phyloP scores from a whole-genome alignment of 345 rosid species.

The Iberis pinnata region DNA sequence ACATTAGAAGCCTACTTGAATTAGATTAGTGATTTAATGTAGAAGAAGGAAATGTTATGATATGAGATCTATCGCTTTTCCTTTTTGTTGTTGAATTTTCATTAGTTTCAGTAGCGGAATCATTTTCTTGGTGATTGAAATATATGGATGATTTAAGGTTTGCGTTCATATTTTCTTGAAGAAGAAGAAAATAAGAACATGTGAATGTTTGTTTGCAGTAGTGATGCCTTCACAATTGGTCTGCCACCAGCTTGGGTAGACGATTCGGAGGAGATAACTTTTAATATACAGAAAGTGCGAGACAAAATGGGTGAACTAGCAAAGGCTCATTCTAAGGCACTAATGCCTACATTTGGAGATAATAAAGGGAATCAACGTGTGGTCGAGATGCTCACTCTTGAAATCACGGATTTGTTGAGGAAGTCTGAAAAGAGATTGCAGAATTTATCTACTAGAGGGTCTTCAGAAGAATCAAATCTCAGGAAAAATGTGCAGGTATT shows the following conservation, averaged over 20 bases:
- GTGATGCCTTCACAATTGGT: constrained; percentile 63
- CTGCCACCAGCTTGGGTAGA: constrained; percentile 91
- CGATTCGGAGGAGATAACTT: constrained; percentile 69
- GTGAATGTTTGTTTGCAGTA: constrained; percentile 42
- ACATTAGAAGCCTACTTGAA: no score
- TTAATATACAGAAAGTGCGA: constrained; percentile 56
- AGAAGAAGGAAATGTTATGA: not conserved
- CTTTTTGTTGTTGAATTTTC: no score
- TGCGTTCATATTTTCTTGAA: not conserved
- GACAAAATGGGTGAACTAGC: constrained; percentile 64
- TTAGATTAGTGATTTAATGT: no score
- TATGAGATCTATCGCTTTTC: no score
- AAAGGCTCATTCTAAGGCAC: constrained; percentile 76
- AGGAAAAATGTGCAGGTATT: constrained; percentile 88
- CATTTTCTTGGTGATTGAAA: no score
- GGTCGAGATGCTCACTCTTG: constrained; percentile 68
- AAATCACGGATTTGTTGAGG: constrained; percentile 59
- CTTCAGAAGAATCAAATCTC: constrained; percentile 74
- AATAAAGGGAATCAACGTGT: constrained; percentile 63
- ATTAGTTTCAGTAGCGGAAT: no score
- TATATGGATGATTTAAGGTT: not conserved
- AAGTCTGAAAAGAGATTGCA: constrained; percentile 65
- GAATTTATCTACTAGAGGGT: constrained; percentile 50
- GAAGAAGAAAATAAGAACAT: not conserved
- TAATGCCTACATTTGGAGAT: constrained; percentile 92